These are phyloP conservation scores for Moniliophthora roreri DNA, from an alignment of 1,284 basidiomycete species.

Conservation along the genomic window DNA sequence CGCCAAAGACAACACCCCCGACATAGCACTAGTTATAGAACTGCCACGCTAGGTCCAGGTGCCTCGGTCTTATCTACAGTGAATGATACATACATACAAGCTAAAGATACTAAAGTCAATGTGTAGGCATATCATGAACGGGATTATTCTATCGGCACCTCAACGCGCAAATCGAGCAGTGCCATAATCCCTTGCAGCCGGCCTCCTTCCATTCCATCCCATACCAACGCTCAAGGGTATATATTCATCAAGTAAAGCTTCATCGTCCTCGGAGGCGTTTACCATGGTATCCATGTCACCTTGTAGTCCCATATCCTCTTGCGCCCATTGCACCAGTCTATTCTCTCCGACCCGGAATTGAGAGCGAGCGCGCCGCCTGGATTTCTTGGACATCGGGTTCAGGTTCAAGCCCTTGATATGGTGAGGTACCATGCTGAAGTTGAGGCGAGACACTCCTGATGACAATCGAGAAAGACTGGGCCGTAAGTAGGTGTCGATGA, in stretches of 20 bases:
- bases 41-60: no score
- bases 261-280: conserved; percentile 7
- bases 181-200: conserved; percentile 1
- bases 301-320: conserved; percentile 10
- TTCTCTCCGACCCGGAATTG: conserved; percentile 7
- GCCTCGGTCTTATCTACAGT: no score
- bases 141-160: not conserved
- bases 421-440: not conserved
- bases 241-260: conserved; percentile 11
- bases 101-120: no score
- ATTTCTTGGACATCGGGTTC: conserved; percentile 1
- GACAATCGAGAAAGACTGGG: conserved; percentile 5
- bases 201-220: conserved; percentile 9
- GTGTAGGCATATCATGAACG: no score
- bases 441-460: not conserved
- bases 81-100: no score
- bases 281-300: conserved; percentile 12
- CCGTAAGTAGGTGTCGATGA: conserved; percentile 4
- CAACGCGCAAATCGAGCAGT: not conserved
- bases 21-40: no score
- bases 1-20: no score
- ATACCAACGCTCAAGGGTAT: conserved; percentile 12
- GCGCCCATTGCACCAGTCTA: conserved; percentile 12
- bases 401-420: not conserved
- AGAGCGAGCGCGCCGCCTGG: not conserved